Conservation (phyloP, 2,329 filamentous ascomycete genomes). For the Teratosphaeria pseudoeucalypti region DNA sequence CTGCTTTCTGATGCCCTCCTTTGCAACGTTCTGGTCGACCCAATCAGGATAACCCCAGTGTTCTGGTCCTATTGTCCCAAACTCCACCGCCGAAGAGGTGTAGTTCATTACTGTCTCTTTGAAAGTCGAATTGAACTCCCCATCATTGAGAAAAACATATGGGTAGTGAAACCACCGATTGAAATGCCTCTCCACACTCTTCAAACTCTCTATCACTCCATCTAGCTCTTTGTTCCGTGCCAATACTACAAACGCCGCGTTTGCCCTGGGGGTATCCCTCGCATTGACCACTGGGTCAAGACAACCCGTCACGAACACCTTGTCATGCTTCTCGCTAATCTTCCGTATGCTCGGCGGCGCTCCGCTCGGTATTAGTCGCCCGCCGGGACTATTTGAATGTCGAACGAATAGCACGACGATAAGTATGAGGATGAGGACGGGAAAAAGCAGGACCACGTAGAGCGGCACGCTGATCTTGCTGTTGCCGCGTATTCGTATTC, state of each 20-base stretch:
- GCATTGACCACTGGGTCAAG: conserved; percentile 57
- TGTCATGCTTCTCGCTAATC: conserved; percentile 96
- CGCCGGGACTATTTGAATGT: conserved; percentile 72
- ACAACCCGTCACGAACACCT: conserved; percentile 88
- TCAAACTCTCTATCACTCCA: conserved; percentile 90
- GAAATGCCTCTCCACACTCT: conserved; percentile 97
- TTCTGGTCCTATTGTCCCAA: conserved; percentile 78
- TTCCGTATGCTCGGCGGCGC: conserved; percentile 77
- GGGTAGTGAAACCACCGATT: conserved; percentile 98
- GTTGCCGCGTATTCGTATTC: conserved; percentile 81
- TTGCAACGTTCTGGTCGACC: conserved; percentile 86
- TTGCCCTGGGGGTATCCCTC: conserved; percentile 59
- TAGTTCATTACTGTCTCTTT: conserved; percentile 80
- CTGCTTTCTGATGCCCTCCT: conserved; percentile 93
- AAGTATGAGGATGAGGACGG: conserved; percentile 78
- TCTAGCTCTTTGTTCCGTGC: conserved; percentile 94
- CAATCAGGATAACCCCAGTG: conserved; percentile 98
- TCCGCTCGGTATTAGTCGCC: conserved; percentile 78
- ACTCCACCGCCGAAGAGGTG: conserved; percentile 79
- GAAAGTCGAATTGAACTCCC: conserved; percentile 91
- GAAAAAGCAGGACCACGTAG: conserved; percentile 86
- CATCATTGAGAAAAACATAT: conserved; percentile 96
- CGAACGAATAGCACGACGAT: conserved; percentile 82
- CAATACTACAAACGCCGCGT: conserved; percentile 90
- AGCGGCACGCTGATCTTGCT: conserved; percentile 87